Evolutionary conservation across 768 basidiomycete genomes (phyloP).

Genomic region (Tylopilus sp.): DNA sequence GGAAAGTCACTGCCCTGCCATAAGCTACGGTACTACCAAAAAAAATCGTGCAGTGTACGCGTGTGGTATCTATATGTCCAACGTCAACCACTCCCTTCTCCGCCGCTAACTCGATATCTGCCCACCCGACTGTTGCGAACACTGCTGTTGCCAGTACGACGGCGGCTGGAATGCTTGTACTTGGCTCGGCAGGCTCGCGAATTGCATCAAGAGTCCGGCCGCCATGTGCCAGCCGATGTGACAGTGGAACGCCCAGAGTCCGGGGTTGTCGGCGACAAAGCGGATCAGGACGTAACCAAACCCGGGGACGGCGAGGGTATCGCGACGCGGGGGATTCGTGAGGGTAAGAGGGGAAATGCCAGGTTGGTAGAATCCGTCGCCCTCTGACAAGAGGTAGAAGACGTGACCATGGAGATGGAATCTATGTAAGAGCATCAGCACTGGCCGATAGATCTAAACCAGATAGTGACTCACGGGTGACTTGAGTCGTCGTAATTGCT

Average conservation of each 20-base stretch:
- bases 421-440: conserved; percentile 3
- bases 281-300: conserved; percentile 37
- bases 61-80: conserved; percentile 6
- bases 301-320: conserved; percentile 40
- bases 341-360: conserved; percentile 28
- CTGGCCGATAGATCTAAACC: background rate
- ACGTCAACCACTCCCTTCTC: conserved; percentile 11
- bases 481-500: conserved; percentile 28
- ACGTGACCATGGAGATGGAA: conserved; percentile 40
- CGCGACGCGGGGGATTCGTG: conserved; percentile 38
- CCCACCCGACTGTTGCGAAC: conserved; percentile 32
- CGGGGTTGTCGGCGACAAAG: conserved; percentile 43
- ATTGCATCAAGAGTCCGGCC: conserved; percentile 39
- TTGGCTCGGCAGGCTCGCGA: conserved; percentile 36
- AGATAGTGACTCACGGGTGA: conserved; percentile 24
- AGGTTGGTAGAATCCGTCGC: conserved; percentile 32
- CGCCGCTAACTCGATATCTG: conserved; percentile 17
- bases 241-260: conserved; percentile 46
- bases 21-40: too few relatives aligned
- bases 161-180: conserved; percentile 36
- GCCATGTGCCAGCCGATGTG: conserved; percentile 41
- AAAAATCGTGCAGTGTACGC: too few relatives aligned
- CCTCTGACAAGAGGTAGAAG: conserved; percentile 35
- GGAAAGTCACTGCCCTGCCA: too few relatives aligned
- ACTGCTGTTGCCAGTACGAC: conserved; percentile 33